Conservation (phyloP, 768 basidiomycete genomes). For the Omphalotus guepiniiformis region DNA sequence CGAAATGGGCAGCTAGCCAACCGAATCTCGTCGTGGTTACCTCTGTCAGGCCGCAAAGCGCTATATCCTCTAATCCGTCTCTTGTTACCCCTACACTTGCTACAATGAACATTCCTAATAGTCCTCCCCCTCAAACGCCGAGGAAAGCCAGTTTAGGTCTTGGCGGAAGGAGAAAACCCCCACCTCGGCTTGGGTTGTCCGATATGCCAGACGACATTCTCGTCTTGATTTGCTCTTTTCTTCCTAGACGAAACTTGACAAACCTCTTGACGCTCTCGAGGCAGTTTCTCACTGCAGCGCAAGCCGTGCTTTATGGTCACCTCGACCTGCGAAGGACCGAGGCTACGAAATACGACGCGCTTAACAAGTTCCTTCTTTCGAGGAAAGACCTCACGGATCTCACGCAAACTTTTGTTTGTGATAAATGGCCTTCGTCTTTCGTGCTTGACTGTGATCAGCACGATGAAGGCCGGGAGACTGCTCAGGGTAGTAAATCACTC, state of each 20-base stretch:
- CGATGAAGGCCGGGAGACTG: too few species aligned
- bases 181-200: slow-evolving; percentile 2
- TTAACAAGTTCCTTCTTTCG: slow-evolving; percentile 34
- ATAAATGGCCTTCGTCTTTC: slow-evolving; percentile 40
- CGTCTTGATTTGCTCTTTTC: slow-evolving; percentile 27
- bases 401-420: slow-evolving; percentile 35
- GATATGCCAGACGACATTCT: slow-evolving; percentile 32
- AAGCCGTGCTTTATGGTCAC: slow-evolving; percentile 26
- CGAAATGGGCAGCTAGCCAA: too few species aligned
- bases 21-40: too few species aligned
- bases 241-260: slow-evolving; percentile 27
- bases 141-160: too few species aligned
- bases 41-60: too few species aligned
- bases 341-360: slow-evolving; percentile 25
- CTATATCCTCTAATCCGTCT: too few species aligned
- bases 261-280: slow-evolving; percentile 28
- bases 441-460: slow-evolving; percentile 2
- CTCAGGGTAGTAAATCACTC: slow-evolving; percentile 8
- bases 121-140: slow-evolving; percentile 1
- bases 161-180: slow-evolving; percentile 2
- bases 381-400: slow-evolving; percentile 36
- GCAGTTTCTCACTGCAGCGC: slow-evolving; percentile 29
- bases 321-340: slow-evolving; percentile 32
- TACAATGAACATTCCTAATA: background rate
- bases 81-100: too few species aligned